Percentiles rank a stretch among this genome's conserved stretches.
These are phyloP conservation scores for Tetrapyrgos nigripes DNA, from an alignment of 1,284 basidiomycete species.

Conservation along the genomic window DNA sequence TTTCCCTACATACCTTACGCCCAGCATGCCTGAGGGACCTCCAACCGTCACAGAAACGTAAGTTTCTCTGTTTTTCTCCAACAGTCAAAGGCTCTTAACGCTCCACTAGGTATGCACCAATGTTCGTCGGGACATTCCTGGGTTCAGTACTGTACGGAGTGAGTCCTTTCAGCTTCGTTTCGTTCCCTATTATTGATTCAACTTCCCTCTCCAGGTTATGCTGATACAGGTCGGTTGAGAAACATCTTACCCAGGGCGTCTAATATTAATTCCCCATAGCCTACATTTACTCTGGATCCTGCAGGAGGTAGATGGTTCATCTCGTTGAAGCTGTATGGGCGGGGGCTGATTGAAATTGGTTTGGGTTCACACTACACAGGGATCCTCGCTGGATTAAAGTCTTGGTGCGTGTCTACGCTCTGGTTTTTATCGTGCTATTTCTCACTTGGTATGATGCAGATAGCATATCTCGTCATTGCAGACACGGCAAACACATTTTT, in stretches of 20 bases:
- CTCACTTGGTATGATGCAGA: no score
- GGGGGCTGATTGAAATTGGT: no score
- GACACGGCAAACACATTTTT: conserved; percentile 35
- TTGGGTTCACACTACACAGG: no score
- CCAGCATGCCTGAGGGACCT: background rate
- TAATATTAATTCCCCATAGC: no score
- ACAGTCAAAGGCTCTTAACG: background rate
- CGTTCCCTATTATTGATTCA: background rate
- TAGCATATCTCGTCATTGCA: conserved; percentile 32
- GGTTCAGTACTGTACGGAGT: conserved; percentile 29
- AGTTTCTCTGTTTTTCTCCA: background rate
- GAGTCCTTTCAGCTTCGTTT: conserved; percentile 9
- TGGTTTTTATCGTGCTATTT: no score
- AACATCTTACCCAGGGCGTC: no score
- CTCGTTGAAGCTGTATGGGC: no score
- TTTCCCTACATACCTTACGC: no score
- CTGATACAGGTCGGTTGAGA: conserved; percentile 26
- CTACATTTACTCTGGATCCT: no score
- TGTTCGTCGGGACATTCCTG: conserved; percentile 11
- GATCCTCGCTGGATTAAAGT: no score
- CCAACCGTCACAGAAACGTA: background rate
- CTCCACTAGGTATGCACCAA: conserved; percentile 9
- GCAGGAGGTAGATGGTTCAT: no score
- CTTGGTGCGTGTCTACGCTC: no score
- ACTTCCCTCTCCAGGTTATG: conserved; percentile 23